Evolutionary conservation across 2,329 filamentous ascomycete genomes (phyloP).

Genomic region (Aspergillus glaucus): DNA sequence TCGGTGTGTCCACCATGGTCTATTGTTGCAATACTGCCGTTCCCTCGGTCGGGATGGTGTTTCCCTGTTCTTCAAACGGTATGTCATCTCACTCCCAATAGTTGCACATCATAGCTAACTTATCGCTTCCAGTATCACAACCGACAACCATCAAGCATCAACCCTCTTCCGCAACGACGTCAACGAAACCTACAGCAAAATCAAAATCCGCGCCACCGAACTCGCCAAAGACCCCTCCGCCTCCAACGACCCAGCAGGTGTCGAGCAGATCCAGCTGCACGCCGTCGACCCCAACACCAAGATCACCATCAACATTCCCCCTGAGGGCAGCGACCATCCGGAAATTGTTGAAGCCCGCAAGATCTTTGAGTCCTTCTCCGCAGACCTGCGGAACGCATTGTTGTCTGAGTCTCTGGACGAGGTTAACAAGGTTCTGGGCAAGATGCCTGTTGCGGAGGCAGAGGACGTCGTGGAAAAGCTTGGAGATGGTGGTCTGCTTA

Average conservation of each 20-base stretch:
- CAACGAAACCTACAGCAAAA: slow-evolving; percentile 75
- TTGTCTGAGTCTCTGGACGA: slow-evolving; percentile 84
- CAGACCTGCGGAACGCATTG: slow-evolving; percentile 73
- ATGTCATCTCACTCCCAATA: slow-evolving; percentile 11
- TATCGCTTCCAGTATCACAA: slow-evolving; percentile 58
- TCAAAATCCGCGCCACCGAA: slow-evolving; percentile 69
- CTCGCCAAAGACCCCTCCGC: slow-evolving; percentile 57
- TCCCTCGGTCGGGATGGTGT: slow-evolving; percentile 84
- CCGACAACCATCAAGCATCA: slow-evolving; percentile 78
- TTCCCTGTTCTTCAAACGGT: slow-evolving; percentile 86
- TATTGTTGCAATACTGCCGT: slow-evolving; percentile 91
- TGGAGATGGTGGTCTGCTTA: slow-evolving; percentile 79
- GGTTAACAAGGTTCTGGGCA: slow-evolving; percentile 79
- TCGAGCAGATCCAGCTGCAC: slow-evolving; percentile 96
- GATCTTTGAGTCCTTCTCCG: slow-evolving; percentile 78
- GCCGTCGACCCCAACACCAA: slow-evolving; percentile 89
- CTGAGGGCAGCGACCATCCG: slow-evolving; percentile 59
- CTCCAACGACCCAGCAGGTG: slow-evolving; percentile 52
- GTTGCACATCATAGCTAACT: slow-evolving; percentile 6
- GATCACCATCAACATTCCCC: slow-evolving; percentile 80
- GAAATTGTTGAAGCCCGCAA: slow-evolving; percentile 56
- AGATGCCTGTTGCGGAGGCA: slow-evolving; percentile 82
- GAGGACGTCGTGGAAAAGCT: slow-evolving; percentile 78
- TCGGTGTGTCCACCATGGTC: slow-evolving; percentile 86
- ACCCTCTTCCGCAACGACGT: slow-evolving; percentile 92